Evolutionary conservation across 768 basidiomycete genomes (phyloP), one percentile per base, ranked within the genome.

Genomic region (Cyathus striatus): DNA sequence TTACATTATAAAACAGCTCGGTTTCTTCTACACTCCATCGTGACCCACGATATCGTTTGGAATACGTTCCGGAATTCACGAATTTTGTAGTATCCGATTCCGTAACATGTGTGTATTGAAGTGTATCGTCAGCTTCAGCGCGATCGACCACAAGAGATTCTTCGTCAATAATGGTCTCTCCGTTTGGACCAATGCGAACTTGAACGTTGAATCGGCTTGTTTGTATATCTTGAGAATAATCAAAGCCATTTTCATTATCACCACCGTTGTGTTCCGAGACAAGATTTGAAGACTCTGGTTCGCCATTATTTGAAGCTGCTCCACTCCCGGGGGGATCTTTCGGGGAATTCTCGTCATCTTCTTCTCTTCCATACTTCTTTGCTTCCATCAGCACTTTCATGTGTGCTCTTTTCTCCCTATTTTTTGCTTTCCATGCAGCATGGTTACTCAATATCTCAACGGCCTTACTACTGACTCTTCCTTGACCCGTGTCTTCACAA

Each of bases 11-110:
- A 59, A 95, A 95, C 16, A 83, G 60, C 43, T 92, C 90, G 0
- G 92, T 95, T 61, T 94, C 92, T 47, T 86, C 86, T n/a, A 76
- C 77, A 58, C 80, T 85, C 92, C 93, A 95, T 16, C 90, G 79
- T 13, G 84, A 83, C 7, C 86, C 86, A n/a, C 83, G 76, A 45
- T 76, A 79, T 46, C 85, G 83, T 62, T 81, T 90, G 40, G 84
- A 79, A 58, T 90, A 91, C 1, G 87, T 83, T 18, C 74, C 76
- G 16, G 86, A 87, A 59, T 93, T 95, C 43, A 90, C 78, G 53
- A 94, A 93, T 53, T 88, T 88, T 6, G 81, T 83, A 39, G 80
- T 74, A 51, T 93, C 91, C 0, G 82, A 87, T 59, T 90, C 88
- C 41, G 86, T 81, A 24, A 91, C 72, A 51, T 90, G 87, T 2